Evolutionary conservation across 768 basidiomycete species (phyloP).

Genomic region (Tremella yokohamensis): DNA sequence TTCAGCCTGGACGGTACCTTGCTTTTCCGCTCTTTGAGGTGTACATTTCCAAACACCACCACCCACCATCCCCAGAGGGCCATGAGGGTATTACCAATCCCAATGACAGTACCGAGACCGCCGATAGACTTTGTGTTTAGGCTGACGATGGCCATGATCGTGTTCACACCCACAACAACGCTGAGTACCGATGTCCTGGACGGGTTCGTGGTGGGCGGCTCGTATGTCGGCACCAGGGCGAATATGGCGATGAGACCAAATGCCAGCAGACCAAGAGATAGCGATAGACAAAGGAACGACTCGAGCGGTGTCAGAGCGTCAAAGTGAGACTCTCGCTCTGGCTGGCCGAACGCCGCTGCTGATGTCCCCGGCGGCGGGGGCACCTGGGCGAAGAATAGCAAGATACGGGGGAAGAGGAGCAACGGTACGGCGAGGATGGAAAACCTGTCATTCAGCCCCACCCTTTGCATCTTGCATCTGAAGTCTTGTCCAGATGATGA

Average conservation of each 20-base stretch:
- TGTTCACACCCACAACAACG: conserved; percentile 35
- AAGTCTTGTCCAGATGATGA: conserved; percentile 5
- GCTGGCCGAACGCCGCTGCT: conserved; percentile 10
- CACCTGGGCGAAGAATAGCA: conserved; percentile 49
- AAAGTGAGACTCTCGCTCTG: conserved; percentile 31
- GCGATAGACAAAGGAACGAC: conserved; percentile 33
- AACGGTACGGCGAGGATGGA: conserved; percentile 39
- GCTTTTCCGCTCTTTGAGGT: conserved; percentile 17
- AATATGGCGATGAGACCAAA: conserved; percentile 31
- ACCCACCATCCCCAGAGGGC: conserved; percentile 51
- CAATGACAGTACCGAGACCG: conserved; percentile 36
- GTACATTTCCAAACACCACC: conserved; percentile 39
- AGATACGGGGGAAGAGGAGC: conserved; percentile 48
- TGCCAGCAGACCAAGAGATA: conserved; percentile 27
- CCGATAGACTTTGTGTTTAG: conserved; percentile 36
- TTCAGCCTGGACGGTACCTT: conserved; percentile 31
- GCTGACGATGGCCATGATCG: conserved; percentile 24
- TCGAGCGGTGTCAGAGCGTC: conserved; percentile 46
- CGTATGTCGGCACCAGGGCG: conserved; percentile 31
- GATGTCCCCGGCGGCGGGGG: conserved; percentile 21
- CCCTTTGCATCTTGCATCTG: background rate
- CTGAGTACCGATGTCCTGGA: conserved; percentile 33
- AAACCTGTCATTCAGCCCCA: conserved; percentile 31
- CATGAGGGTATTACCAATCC: conserved; percentile 34
- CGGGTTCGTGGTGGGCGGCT: conserved; percentile 24